Evolutionary conservation across 2,329 filamentous ascomycete genomes (phyloP).

Genomic region (Pseudogymnoascus sp.): DNA sequence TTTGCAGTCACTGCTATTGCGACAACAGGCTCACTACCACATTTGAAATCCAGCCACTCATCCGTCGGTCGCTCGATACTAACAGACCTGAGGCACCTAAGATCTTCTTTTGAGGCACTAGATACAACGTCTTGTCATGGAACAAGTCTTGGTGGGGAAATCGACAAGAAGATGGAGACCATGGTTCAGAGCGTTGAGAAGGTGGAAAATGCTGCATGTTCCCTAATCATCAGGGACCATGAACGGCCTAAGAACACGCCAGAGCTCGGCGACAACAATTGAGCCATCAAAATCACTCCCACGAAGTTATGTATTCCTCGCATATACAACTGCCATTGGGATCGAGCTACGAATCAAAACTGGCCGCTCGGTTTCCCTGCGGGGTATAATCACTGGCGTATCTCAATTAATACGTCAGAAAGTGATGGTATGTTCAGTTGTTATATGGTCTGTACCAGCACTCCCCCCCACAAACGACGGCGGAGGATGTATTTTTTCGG

Average conservation of each 20-base stretch:
- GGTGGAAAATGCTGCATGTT: constrained; percentile 86
- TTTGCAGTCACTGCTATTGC: constrained; percentile 88
- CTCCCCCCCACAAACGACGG: not conserved
- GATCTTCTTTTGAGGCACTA: constrained; percentile 68
- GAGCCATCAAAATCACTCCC: not conserved
- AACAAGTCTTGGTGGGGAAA: constrained; percentile 51
- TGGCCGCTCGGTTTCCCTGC: not conserved
- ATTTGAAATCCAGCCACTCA: constrained; percentile 25
- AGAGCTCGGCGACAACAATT: not conserved
- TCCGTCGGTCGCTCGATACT: constrained; percentile 54
- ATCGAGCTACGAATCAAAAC: not conserved
- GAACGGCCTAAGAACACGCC: constrained; percentile 47
- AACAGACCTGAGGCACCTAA: constrained; percentile 70
- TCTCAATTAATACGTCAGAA: not conserved
- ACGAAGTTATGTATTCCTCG: not conserved
- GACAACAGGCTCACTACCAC: constrained; percentile 45
- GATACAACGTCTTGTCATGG: constrained; percentile 43
- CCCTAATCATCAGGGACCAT: constrained; percentile 74
- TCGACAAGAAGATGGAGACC: constrained; percentile 72
- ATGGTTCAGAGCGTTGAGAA: constrained; percentile 88
- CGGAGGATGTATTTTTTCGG: not conserved
- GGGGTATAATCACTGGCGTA: not conserved
- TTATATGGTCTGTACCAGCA: not conserved
- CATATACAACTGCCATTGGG: not conserved
- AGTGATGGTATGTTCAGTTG: not conserved